phyloP scores from a whole-genome alignment of 2,329 filamentous ascomycete genomes.

The Fusarium sp. region DNA sequence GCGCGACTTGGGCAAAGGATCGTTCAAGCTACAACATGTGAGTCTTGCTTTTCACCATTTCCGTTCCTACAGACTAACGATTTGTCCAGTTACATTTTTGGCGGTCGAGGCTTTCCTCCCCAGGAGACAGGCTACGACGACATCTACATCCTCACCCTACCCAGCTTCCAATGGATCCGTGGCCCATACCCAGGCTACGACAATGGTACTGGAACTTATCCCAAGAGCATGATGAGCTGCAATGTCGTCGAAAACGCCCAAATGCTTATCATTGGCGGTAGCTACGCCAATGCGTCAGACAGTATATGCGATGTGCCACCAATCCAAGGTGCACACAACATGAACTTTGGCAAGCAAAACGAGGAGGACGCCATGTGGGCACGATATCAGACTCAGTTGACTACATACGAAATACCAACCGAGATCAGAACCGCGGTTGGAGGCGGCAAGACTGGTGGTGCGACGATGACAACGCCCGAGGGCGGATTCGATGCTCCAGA shows the following conservation, averaged over 20 bases:
- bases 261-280: constrained; percentile 7
- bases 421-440: constrained; percentile 4
- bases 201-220: neutral
- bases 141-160: constrained; percentile 16
- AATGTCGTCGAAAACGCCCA: constrained; percentile 1
- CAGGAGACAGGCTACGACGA: constrained; percentile 3
- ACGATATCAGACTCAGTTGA: neutral
- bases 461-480: constrained; percentile 1
- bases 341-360: constrained; percentile 15
- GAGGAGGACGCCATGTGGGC: constrained; percentile 10
- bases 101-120: neutral
- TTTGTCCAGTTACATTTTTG: neutral
- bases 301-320: neutral
- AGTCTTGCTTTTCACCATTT: accelerated
- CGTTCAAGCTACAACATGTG: constrained; percentile 14
- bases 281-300: neutral
- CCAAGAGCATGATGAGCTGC: constrained; percentile 19
- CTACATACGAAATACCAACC: neutral
- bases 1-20: constrained; percentile 8
- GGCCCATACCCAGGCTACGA: constrained; percentile 1
- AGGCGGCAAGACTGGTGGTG: neutral
- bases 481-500: constrained; percentile 13
- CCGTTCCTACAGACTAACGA: neutral
- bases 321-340: constrained; percentile 6
- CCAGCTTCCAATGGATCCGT: constrained; percentile 11